phyloP scores from a whole-genome alignment of 306 rosid species.

The Albizia julibrissin region DNA sequence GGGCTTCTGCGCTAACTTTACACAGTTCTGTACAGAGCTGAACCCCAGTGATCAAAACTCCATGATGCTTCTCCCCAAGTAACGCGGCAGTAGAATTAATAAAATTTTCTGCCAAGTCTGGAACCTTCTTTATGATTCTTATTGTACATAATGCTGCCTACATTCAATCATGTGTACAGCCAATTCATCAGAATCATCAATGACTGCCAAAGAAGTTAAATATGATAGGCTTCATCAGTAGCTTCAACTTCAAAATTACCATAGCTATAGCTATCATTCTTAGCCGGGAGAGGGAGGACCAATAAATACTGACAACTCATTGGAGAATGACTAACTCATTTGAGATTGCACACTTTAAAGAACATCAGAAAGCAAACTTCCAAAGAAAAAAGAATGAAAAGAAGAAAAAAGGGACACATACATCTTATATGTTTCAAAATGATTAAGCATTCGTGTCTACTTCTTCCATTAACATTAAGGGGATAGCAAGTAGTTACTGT shows the following conservation, averaged over 20 bases:
- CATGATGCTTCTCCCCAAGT: slow-evolving; percentile 96
- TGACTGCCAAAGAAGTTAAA: slow-evolving; percentile 28
- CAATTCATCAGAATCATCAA: slow-evolving; percentile 40
- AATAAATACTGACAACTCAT: slow-evolving; percentile 24
- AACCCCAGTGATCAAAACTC: slow-evolving; percentile 94
- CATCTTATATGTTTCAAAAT: neutral
- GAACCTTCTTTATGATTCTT: slow-evolving; percentile 96
- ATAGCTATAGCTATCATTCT: neutral
- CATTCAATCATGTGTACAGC: slow-evolving; percentile 38
- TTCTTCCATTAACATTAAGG: slow-evolving; percentile 1
- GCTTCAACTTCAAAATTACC: slow-evolving; percentile 33
- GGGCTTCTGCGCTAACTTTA: slow-evolving; percentile 83
- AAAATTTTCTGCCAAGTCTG: slow-evolving; percentile 95
- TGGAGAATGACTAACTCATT: slow-evolving; percentile 24
- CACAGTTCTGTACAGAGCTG: slow-evolving; percentile 98
- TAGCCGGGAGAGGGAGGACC: slow-evolving; percentile 23
- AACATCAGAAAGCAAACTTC: slow-evolving; percentile 11
- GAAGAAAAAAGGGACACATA: neutral
- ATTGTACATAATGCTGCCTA: slow-evolving; percentile 96
- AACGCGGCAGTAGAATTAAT: slow-evolving; percentile 85
- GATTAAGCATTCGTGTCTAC: neutral
- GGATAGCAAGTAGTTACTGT: slow-evolving; percentile 7
- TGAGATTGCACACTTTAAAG: slow-evolving; percentile 21
- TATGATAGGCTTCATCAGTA: slow-evolving; percentile 18
- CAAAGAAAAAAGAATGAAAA: slow-evolving; percentile 25